Evolutionary conservation across 192 early-diverging fungal species (phyloP).

Genomic region (Pilaira anomala): DNA sequence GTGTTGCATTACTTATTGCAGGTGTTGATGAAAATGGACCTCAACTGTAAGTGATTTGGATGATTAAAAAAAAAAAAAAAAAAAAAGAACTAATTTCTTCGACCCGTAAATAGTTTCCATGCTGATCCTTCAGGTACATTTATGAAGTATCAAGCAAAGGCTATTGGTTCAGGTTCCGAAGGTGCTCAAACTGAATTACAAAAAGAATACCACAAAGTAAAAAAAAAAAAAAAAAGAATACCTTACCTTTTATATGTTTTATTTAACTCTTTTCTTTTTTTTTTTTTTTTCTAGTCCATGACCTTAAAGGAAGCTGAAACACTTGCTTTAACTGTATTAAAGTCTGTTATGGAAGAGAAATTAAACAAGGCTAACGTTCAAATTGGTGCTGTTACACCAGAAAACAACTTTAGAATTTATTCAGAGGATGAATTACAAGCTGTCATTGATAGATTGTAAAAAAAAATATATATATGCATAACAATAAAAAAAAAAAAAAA

Average conservation of each 20-base stretch:
- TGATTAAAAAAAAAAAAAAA: background rate
- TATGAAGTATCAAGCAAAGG: slow-evolving; percentile 93
- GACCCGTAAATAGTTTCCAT: slow-evolving; percentile 63
- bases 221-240: no score
- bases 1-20: slow-evolving; percentile 97
- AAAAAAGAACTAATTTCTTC: background rate
- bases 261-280: background rate
- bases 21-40: slow-evolving; percentile 96
- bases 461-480: background rate
- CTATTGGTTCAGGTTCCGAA: slow-evolving; percentile 98
- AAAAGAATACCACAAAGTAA: slow-evolving; percentile 90
- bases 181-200: slow-evolving; percentile 97
- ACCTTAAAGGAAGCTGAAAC: slow-evolving; percentile 84
- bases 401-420: slow-evolving; percentile 78
- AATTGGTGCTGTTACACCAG: slow-evolving; percentile 81
- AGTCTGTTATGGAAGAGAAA: slow-evolving; percentile 99
- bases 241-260: background rate
- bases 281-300: slow-evolving; percentile 54
- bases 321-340: slow-evolving; percentile 92
- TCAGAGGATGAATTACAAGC: slow-evolving; percentile 74
- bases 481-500: background rate
- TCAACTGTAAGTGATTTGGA: slow-evolving; percentile 73
- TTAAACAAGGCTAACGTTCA: slow-evolving; percentile 94
- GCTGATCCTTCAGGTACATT: slow-evolving; percentile 98
- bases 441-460: slow-evolving; percentile 72